These are phyloP conservation scores for Pythium sukuiense DNA, from an alignment of 352 stramenopile species.

Conservation along the genomic window DNA sequence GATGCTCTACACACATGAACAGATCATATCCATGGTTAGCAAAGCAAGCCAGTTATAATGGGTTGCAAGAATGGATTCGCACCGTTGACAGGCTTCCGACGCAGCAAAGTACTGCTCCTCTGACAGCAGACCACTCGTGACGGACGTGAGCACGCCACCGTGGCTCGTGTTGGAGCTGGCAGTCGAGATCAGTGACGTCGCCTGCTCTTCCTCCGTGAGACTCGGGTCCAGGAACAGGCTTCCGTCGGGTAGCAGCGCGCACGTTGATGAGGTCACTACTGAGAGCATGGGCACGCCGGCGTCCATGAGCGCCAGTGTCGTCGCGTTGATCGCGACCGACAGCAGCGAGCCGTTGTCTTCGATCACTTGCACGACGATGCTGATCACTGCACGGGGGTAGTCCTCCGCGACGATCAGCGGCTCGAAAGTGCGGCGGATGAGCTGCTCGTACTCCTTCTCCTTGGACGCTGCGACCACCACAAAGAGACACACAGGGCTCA, in stretches of 20 bases:
- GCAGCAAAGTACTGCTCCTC: slow-evolving; percentile 86
- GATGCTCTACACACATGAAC: slow-evolving; percentile 40
- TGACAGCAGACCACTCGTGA: slow-evolving; percentile 68
- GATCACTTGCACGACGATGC: slow-evolving; percentile 84
- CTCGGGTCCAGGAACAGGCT: slow-evolving; percentile 72
- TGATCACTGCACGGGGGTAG: slow-evolving; percentile 84
- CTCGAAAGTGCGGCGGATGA: slow-evolving; percentile 78
- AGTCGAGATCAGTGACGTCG: slow-evolving; percentile 61
- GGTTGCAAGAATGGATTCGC: not conserved
- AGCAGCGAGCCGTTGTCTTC: slow-evolving; percentile 82
- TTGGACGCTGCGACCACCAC: slow-evolving; percentile 49
- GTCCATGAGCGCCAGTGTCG: slow-evolving; percentile 76
- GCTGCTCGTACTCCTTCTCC: slow-evolving; percentile 85
- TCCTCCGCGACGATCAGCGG: slow-evolving; percentile 63
- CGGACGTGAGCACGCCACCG: slow-evolving; percentile 72
- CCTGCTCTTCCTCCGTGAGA: slow-evolving; percentile 67
- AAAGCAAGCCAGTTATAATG: not conserved
- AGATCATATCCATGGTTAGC: not conserved
- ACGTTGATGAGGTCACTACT: slow-evolving; percentile 70
- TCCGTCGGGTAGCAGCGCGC: slow-evolving; percentile 60
- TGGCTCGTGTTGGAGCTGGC: slow-evolving; percentile 57
- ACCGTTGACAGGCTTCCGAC: slow-evolving; percentile 79
- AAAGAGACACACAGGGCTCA: not conserved
- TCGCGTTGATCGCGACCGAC: slow-evolving; percentile 80
- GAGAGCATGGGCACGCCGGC: slow-evolving; percentile 75